A percentile compares a stretch with the other conserved stretches of the same genome.
These are phyloP conservation scores for Polygonum maritimum DNA, from an alignment of 148 eudicot species.

Conservation along the genomic window DNA sequence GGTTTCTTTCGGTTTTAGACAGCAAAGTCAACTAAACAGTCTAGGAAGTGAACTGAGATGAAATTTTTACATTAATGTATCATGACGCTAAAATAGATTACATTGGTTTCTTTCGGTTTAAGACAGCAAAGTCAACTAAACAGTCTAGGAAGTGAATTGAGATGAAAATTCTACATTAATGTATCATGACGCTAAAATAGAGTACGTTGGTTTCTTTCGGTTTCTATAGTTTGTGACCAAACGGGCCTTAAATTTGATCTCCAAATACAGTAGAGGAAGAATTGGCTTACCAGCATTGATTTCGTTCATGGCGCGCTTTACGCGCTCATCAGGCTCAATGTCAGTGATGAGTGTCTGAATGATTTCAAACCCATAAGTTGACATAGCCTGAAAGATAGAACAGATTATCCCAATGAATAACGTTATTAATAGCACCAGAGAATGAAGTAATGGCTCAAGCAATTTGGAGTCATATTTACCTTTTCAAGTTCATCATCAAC, in stretches of 20 bases:
- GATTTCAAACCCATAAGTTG: slow-evolving; percentile 34
- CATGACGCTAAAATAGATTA: too few species aligned
- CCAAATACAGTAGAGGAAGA: not conserved
- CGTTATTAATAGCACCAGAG: not conserved
- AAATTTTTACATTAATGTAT: too few species aligned
- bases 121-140: too few species aligned
- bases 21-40: too few species aligned
- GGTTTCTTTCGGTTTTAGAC: too few species aligned
- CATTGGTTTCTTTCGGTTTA: too few species aligned
- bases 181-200: too few species aligned
- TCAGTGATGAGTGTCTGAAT: slow-evolving; percentile 38
- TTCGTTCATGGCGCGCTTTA: slow-evolving; percentile 40
- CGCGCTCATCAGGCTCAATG: slow-evolving; percentile 33
- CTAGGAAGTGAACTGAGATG: too few species aligned
- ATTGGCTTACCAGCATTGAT: slow-evolving; percentile 33
- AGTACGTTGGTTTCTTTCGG: too few species aligned
- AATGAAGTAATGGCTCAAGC: not conserved
- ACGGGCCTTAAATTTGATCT: too few species aligned
- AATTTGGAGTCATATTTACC: slow-evolving; percentile 7
- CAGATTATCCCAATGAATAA: not conserved
- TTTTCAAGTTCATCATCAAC: slow-evolving; percentile 32
- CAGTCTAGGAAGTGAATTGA: not conserved
- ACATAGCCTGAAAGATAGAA: slow-evolving; percentile 25
- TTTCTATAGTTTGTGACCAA: too few species aligned
- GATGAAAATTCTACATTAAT: too few species aligned